Percentiles rank a stretch among this genome's conserved stretches.
Conservation (phyloP, 805 yeast genomes). For the Alloascoidea africana region DNA sequence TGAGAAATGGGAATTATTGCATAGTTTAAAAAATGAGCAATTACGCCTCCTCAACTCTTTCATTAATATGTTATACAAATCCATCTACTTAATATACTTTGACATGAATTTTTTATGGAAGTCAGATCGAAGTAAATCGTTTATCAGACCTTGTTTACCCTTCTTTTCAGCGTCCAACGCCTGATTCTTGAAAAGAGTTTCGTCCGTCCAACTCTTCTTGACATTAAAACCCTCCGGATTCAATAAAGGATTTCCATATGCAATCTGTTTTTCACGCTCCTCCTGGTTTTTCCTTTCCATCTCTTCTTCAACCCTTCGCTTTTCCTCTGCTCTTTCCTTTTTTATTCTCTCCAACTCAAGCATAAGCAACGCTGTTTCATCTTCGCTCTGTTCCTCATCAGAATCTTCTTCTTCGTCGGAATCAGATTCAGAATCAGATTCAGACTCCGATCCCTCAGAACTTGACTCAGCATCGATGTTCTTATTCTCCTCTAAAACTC, state of each 20-base stretch:
- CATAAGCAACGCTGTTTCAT: slow-evolving; percentile 17
- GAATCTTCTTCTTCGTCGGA: slow-evolving; percentile 7
- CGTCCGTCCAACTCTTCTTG: slow-evolving; percentile 18
- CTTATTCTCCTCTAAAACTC: slow-evolving; percentile 7
- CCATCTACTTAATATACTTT: slow-evolving; percentile 17
- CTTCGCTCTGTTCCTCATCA: slow-evolving; percentile 16
- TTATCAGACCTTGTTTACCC: slow-evolving; percentile 13
- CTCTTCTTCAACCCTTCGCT: slow-evolving; percentile 11
- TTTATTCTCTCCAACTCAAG: slow-evolving; percentile 19
- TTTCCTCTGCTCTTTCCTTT: slow-evolving; percentile 15
- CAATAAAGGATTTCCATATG: slow-evolving; percentile 19
- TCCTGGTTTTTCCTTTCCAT: slow-evolving; percentile 11
- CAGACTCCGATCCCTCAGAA: too few species aligned
- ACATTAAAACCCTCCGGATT: slow-evolving; percentile 10
- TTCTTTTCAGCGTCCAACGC: slow-evolving; percentile 14
- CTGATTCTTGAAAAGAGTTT: slow-evolving; percentile 18
- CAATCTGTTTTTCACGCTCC: slow-evolving; percentile 10
- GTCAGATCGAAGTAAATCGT: slow-evolving; percentile 21
- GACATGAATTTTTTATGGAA: slow-evolving; percentile 20
- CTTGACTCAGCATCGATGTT: not conserved
- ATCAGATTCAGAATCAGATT: slow-evolving; percentile 6
- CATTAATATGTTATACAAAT: too few species aligned
- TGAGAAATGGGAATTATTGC: too few species aligned
- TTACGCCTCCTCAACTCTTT: too few species aligned
- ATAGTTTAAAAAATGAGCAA: too few species aligned